Base-by-base conservation (phyloP, 2,329 filamentous ascomycete genomes). In the Capronia americana region DNA sequence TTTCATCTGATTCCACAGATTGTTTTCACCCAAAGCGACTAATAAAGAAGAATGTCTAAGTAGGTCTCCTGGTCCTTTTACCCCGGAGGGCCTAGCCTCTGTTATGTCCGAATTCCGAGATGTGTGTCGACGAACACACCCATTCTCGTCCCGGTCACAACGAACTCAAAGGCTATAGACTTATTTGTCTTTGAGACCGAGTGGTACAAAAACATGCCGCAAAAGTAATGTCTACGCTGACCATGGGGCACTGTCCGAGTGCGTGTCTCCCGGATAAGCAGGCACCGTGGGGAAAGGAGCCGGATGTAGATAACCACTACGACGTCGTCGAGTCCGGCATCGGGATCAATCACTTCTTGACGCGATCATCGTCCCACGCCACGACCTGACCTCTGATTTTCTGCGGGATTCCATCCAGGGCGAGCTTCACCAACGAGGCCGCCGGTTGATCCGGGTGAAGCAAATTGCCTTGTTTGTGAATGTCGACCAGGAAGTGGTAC, bases 371-470 rank as follows among this genome's bases (percentile, higher is more conserved):
- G 32, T 63, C 53, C 61, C 61, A 63, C 20, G 34, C 23, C 10
- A 63, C 24, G 3, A 50, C n/a, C 14, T 63, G 30, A 7, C 61
- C 61, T n/a, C 32, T 57, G 12, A 63, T 17, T 28, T 48, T 32
- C 34, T 46, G 23, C 4, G 61, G 38, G 24, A 63, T 38, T 20
- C 51, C 61, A 28, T 23, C n/a, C 11, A 56, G 10, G 6, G 50
- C 61, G 4, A 63, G 24, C 30, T 44, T 56, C 34, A 48, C 61
- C 17, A 63, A 50, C 4, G 61, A 17, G 14, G 17, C 28, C 12
- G 51, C 61, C 10, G 61, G 61, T 20, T 44, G 50, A 14, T 63
- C 51, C 11, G 61, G 61, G 20, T 12, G 34, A 8, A 63, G 53
- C n/a, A 63, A 17, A 17, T 63, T 44, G 1, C 32, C 51, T 6